Conservation (phyloP, 2,329 filamentous ascomycete species). For the Fusarium redolens region DNA sequence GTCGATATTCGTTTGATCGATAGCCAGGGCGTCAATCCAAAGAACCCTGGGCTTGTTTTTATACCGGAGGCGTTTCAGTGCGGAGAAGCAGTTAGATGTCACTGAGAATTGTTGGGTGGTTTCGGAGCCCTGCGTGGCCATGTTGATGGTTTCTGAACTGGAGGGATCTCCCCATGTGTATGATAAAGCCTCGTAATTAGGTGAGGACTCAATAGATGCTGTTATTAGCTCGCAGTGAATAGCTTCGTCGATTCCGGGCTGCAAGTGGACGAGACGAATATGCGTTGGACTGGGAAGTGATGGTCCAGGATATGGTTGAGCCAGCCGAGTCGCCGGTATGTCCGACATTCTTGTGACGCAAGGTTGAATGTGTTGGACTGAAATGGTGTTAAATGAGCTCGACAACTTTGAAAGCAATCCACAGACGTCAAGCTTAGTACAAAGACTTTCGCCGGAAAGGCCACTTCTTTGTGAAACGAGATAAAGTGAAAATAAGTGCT, state of each 20-base stretch:
- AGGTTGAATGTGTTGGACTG: background rate
- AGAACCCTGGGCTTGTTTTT: background rate
- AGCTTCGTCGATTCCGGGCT: fast-evolving
- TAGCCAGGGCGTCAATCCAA: background rate
- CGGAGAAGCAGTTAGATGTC: background rate
- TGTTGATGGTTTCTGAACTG: background rate
- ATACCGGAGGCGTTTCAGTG: background rate
- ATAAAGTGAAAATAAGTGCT: no score
- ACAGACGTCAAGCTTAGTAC: no score
- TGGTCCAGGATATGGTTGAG: background rate
- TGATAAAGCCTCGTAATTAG: background rate
- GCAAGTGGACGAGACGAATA: background rate
- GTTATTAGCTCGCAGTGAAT: background rate
- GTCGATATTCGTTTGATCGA: background rate
- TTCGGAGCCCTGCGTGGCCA: background rate
- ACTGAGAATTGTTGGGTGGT: fast-evolving
- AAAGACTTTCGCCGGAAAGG: fast-evolving
- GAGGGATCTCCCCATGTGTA: background rate
- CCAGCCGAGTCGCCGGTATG: no score
- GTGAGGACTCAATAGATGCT: fast-evolving
- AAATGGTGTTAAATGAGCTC: background rate
- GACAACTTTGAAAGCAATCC: fast-evolving
- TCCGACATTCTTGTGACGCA: background rate
- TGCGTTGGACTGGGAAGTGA: background rate
- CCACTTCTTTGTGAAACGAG: background rate